A percentile compares a stretch with the other conserved stretches of the same genome.
Evolutionary conservation across 345 rosid species (phyloP).

Genomic region (Capsella bursapastoris): DNA sequence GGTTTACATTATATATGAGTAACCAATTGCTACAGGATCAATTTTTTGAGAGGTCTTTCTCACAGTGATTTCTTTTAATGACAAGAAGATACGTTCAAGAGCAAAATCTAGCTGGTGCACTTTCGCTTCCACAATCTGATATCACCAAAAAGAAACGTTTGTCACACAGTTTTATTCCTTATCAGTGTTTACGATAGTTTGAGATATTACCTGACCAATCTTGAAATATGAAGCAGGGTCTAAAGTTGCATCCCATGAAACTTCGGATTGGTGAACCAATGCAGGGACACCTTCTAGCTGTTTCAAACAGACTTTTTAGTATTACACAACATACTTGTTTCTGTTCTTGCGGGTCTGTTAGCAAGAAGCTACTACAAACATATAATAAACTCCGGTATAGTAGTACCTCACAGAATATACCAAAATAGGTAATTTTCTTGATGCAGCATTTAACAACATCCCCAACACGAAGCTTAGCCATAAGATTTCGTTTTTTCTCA

Average conservation of each 20-base stretch:
- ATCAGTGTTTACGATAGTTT: not conserved
- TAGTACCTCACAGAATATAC: conserved; percentile 94
- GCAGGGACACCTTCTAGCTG: conserved; percentile 94
- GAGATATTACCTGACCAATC: conserved; percentile 77
- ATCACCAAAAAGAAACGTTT: conserved; percentile 27
- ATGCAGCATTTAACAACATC: conserved; percentile 89
- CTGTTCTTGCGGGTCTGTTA: not conserved
- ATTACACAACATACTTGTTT: not conserved
- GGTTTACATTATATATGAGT: not conserved
- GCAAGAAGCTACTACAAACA: not conserved
- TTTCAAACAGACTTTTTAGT: conserved; percentile 34
- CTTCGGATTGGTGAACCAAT: conserved; percentile 87
- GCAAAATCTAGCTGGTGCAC: conserved; percentile 87
- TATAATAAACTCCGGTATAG: not conserved
- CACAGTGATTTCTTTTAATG: conserved; percentile 84
- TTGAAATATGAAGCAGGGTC: conserved; percentile 81
- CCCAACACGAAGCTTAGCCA: conserved; percentile 91
- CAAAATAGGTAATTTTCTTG: conserved; percentile 88
- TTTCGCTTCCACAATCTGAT: conserved; percentile 89
- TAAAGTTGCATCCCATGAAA: conserved; percentile 96
- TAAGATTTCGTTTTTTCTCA: conserved; percentile 76
- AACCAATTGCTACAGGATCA: not conserved
- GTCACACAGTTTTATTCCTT: conserved; percentile 18
- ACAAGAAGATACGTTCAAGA: conserved; percentile 84
- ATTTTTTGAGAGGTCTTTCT: conserved; percentile 7